Evolutionary conservation across 2,329 filamentous ascomycete genomes (phyloP), one percentile per base, ranked within the genome.

Genomic region (Orbilia oligospora): DNA sequence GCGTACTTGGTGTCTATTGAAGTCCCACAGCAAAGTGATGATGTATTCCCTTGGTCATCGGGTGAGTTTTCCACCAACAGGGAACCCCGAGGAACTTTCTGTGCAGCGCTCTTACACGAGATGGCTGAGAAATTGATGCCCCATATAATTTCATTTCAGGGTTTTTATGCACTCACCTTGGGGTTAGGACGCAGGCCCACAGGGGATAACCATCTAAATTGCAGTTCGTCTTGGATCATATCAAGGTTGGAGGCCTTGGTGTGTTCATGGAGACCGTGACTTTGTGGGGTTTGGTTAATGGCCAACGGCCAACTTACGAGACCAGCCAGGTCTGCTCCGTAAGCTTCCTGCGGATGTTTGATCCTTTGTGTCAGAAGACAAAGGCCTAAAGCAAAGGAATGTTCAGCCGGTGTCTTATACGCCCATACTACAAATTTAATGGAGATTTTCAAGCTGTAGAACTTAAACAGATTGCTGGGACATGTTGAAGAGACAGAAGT

Each of bases 101-200:
- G 64, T 77, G 66, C 73, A 53, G 71, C 71, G 18, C 63, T 69
- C 61, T 76, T 71, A 71, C 68, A 71, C 56, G 61, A 71, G 53
- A 49, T 71, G 72, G 63, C 61, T 67, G 48, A 61, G 48, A 70
- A 76, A 70, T 67, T 76, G 58, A 68, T 71, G 67, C 67, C 67
- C 73, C 73, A 61, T 64, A 70, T 71, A 71, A 77, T 77, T 71
- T 77, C 61, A 67, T 77, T 77, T 77, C 49, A 77, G 73, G 73
- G 67, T 68, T 63, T 71, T 77, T 77, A 77, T 77, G 73, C 73
- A 71, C 73, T 71, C 73, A 77, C 73, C 73, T 77, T 67, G 41
- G 48, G 51, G 66, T 71, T 55, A 53, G 12, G 66, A 61, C 63
- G 73, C 73, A 66, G 67, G 73, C 65, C 67, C 73, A 77, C 73